Evolutionary conservation across 2,329 filamentous ascomycete species (phyloP), one percentile per base, ranked within the genome.

Genomic region (Alternaria sp.): DNA sequence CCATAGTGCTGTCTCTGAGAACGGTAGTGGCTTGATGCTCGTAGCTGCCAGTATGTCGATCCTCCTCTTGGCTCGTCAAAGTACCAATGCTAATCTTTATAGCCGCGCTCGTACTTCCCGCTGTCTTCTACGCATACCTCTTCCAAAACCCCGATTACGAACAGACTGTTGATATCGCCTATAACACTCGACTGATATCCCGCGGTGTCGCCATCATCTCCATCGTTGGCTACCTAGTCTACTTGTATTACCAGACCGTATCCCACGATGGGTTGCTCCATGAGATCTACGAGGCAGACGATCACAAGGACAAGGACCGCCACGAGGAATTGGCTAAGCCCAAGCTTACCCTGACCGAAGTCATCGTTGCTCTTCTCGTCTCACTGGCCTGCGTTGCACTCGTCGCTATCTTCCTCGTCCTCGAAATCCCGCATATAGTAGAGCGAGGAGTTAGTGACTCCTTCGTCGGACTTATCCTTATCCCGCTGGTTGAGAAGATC

Each of bases 401-500:
- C 69, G 90, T 93, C 49, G 90, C 92, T 19, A 86, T 93, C 49
- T 89, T 88, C 66, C 83, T 96, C 15, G 92, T 96, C 13, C 81
- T 89, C 54, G 84, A 94, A 73, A 96, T 96, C 62, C 85, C 88
- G 40, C 83, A 81, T 71, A 87, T 90, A 45, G 88, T 89, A 19
- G 71, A 84, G 45, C 80, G 79, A 25, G 78, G 82, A 25, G 81
- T 89, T 44, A 79, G 73, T 17, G 80, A 82, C 65, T 75, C 85
- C 28, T 90, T 90, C 66, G 81, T 90, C 65, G 87, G 92, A 72
- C 83, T 96, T 40, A 95, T 96, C 67, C 85, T 96, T 1, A 87
- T 96, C 6, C 90, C 92, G 5, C 85, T 96, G 0, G 92, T 96
- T 6, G 93, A 96, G 76, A 96, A 97, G 80, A 90, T 91, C 3